Conservation (phyloP, 1,284 basidiomycete genomes). For the Phylloporus sp. region DNA sequence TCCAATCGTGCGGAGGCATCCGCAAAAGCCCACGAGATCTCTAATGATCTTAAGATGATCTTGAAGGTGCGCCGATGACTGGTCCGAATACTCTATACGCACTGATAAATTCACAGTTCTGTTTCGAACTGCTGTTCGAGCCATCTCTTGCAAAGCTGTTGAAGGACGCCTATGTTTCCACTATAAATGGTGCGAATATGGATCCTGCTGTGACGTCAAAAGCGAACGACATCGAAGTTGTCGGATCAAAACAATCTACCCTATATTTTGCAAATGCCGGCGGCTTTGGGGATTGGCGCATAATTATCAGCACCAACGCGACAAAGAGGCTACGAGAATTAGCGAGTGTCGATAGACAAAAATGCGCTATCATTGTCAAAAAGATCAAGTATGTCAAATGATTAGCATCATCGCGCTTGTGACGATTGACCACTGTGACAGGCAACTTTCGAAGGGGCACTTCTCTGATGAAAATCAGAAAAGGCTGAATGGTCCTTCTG, state of each 20-base stretch:
- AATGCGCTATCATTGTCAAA: not conserved
- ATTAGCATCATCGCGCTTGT: not conserved
- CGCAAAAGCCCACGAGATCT: slow-evolving; percentile 29
- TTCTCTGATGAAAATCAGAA: slow-evolving; percentile 77
- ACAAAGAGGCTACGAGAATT: not conserved
- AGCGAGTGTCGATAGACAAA: not conserved
- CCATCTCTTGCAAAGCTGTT: slow-evolving; percentile 26
- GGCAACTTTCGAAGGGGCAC: slow-evolving; percentile 70
- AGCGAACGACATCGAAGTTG: not conserved
- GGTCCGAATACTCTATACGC: not conserved
- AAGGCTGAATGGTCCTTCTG: slow-evolving; percentile 55
- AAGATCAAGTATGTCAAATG: not conserved
- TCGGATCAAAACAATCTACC: not conserved
- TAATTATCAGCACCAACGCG: not conserved
- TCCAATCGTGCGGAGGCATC: slow-evolving; percentile 30
- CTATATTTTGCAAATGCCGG: slow-evolving; percentile 3
- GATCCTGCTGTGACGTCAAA: not conserved
- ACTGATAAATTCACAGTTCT: slow-evolving; percentile 29
- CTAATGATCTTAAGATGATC: slow-evolving; percentile 32
- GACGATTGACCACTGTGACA: slow-evolving; percentile 31
- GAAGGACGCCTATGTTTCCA: slow-evolving; percentile 4
- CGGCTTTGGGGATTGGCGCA: not conserved
- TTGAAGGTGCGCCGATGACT: slow-evolving; percentile 37
- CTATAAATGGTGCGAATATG: not conserved
- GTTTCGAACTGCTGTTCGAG: slow-evolving; percentile 30